A percentile compares a stretch with the other conserved stretches of the same genome.
Evolutionary conservation across 768 basidiomycete species (phyloP).

Genomic region (Myochromella boudieri): DNA sequence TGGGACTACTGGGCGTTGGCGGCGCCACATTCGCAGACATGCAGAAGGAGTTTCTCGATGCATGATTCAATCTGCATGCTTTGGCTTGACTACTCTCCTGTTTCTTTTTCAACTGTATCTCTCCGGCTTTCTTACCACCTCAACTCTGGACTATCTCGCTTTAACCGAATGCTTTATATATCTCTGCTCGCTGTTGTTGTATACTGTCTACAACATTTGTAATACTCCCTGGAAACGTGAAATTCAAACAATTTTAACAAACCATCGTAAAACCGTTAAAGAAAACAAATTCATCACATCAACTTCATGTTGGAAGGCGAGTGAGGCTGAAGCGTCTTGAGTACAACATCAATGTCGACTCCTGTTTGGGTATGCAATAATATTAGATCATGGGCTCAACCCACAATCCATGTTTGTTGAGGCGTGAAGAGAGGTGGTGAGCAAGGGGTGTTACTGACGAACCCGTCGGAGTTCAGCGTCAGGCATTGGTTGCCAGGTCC

Average conservation of each 20-base stretch:
- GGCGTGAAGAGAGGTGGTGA: slow-evolving; percentile 24
- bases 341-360: too few species aligned
- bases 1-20: slow-evolving; percentile 72
- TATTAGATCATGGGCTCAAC: too few species aligned
- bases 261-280: too few species aligned
- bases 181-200: not conserved
- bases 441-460: slow-evolving; percentile 24
- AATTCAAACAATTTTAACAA: too few species aligned
- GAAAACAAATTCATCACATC: too few species aligned
- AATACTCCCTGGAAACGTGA: too few species aligned
- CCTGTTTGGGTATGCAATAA: too few species aligned
- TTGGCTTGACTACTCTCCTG: not conserved
- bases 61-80: slow-evolving; percentile 17
- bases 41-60: slow-evolving; percentile 68
- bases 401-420: slow-evolving; percentile 21
- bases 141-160: not conserved
- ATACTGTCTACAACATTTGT: not conserved
- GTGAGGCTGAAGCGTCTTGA: too few species aligned
- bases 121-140: not conserved
- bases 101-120: too few species aligned
- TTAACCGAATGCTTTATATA: not conserved
- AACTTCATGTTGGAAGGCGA: too few species aligned
- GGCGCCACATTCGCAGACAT: slow-evolving; percentile 82
- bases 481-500: slow-evolving; percentile 27
- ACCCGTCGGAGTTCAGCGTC: slow-evolving; percentile 22